Evolutionary conservation across 1,139 yeast genomes (phyloP), one percentile per base, ranked within the genome.

Genomic region (Sugiyamaella grinbergsii): DNA sequence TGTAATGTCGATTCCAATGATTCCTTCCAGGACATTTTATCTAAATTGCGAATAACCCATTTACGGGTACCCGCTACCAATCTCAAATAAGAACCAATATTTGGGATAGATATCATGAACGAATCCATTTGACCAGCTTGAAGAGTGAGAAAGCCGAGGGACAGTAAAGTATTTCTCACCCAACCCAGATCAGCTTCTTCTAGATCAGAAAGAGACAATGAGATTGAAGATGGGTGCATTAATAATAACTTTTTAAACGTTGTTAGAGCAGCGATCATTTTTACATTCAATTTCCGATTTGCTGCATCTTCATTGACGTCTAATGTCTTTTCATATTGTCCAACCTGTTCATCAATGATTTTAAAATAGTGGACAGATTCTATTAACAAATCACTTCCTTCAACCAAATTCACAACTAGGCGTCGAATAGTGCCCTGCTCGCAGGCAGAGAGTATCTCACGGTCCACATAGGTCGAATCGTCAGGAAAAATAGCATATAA

Each of bases 61-160:
- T 66, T 69, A 48, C 80, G 72, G 18, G 76, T 80, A 31, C 70
- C 54, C 58, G 63, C 73, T 70, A 80, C 72, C 31, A 77, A 71
- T 57, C 76, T 78, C 47, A 79, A 70, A 54, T 70, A 79, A 0
- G 79, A 73, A 2, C 85, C 94, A 61, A 84, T 75, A 54, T 76
- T 78, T 0, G 94, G 94, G 22, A 80, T 72, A 1, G 86, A 72
- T 2, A 85, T 64, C 19, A 77, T 71, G 62, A 80, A 77, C 56
- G 66, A 75, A 54, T 71, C 78, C 49, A 54, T 64, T 15, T 76
- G 74, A 48, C 78, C 79, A 40, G 79, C 76, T 38, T 76, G 69
- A 42, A 83, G 63, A 0, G 86, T 80, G 4, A 83, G 65, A 54
- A 75, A 78, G 0, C 90, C 90, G 4, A 70, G 59, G n/a, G 66